Percentiles rank a stretch among this genome's conserved stretches.
These are phyloP conservation scores for Coelastrella sp. DNA, from an alignment of 139 green algal genomes.

Conservation along the genomic window DNA sequence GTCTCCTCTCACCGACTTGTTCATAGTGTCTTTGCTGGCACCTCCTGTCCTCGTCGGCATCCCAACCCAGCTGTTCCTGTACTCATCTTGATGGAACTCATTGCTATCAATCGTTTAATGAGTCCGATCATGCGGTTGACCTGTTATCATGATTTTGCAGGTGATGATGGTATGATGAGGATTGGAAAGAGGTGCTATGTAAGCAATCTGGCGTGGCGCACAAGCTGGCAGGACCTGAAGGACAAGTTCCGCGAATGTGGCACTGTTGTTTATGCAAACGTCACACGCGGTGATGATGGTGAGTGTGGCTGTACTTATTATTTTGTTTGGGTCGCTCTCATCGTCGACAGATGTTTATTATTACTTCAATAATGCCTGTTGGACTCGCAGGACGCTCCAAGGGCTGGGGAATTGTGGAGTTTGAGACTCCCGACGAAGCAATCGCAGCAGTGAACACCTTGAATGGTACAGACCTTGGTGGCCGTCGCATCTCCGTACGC, in stretches of 20 bases:
- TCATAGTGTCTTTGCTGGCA: no score
- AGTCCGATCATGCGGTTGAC: background rate
- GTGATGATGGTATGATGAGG: slow-evolving; percentile 54
- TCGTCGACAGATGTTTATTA: no score
- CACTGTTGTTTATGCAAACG: slow-evolving; percentile 93
- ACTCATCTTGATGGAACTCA: background rate
- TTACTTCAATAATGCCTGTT: no score
- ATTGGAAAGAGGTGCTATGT: slow-evolving; percentile 88
- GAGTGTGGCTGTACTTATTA: slow-evolving; percentile 24
- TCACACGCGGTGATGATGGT: slow-evolving; percentile 89
- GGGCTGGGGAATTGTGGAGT: slow-evolving; percentile 96
- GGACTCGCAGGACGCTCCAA: slow-evolving; percentile 86
- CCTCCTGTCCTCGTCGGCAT: background rate
- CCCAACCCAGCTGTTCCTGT: background rate
- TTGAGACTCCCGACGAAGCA: slow-evolving; percentile 88
- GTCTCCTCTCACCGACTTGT: no score
- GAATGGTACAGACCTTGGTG: slow-evolving; percentile 88
- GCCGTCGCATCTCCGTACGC: slow-evolving; percentile 91
- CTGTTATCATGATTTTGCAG: background rate
- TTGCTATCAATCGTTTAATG: background rate
- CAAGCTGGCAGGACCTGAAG: slow-evolving; percentile 81
- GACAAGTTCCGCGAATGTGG: slow-evolving; percentile 91
- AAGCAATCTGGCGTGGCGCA: slow-evolving; percentile 91
- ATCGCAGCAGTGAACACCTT: slow-evolving; percentile 77
- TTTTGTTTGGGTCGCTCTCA: background rate